Percentiles rank a stretch among this genome's conserved stretches.
These are phyloP conservation scores for Aspergillus wentii DNA, from an alignment of 495 filamentous ascomycete genomes.

Conservation along the genomic window DNA sequence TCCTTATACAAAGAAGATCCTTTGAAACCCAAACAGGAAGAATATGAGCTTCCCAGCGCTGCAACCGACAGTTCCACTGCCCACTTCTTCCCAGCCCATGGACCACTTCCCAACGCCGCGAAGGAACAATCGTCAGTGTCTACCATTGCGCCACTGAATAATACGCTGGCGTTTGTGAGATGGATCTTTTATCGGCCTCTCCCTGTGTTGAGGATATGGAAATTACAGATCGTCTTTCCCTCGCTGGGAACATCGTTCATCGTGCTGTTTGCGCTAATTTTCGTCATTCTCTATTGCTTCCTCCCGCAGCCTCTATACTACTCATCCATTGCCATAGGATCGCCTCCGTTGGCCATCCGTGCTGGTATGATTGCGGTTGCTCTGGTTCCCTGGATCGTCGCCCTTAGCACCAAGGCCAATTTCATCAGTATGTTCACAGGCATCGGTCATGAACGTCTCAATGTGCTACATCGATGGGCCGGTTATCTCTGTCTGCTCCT, in stretches of 20 bases:
- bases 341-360: slow-evolving; percentile 84
- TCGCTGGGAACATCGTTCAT: slow-evolving; percentile 65
- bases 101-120: slow-evolving; percentile 36
- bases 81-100: slow-evolving; percentile 67
- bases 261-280: slow-evolving; percentile 58
- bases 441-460: slow-evolving; percentile 87
- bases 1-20: slow-evolving; percentile 75
- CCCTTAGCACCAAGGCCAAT: slow-evolving; percentile 87
- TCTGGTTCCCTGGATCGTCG: slow-evolving; percentile 91
- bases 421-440: slow-evolving; percentile 80
- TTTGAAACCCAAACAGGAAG: slow-evolving; percentile 56
- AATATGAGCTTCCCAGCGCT: slow-evolving; percentile 63
- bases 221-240: slow-evolving; percentile 64
- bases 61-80: slow-evolving; percentile 60
- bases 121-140: slow-evolving; percentile 65
- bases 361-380: slow-evolving; percentile 91
- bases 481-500: slow-evolving; percentile 85
- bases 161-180: slow-evolving; percentile 68
- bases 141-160: slow-evolving; percentile 66
- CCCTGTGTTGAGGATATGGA: slow-evolving; percentile 60
- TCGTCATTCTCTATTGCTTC: slow-evolving; percentile 77
- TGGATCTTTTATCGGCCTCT: slow-evolving; percentile 85
- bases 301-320: slow-evolving; percentile 81
- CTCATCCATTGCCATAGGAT: slow-evolving; percentile 75
- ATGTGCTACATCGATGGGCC: slow-evolving; percentile 89